Evolutionary conservation across 2,329 filamentous ascomycete genomes (phyloP), one percentile per base, ranked within the genome.

Genomic region (Lizonia empirigonia): DNA sequence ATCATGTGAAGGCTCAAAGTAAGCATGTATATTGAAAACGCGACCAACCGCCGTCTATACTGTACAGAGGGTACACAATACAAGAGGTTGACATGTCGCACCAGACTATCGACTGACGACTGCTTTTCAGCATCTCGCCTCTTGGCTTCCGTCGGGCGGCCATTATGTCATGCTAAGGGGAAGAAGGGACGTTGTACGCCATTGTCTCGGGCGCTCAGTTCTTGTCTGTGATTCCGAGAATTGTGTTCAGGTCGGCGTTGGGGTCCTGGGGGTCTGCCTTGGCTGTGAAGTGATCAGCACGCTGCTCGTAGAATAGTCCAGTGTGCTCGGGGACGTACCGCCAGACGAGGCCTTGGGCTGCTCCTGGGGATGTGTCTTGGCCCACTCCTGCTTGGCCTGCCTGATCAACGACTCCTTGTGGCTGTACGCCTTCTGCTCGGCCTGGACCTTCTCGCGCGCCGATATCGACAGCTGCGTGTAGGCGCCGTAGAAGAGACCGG

Each of bases 401-500:
- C 89, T 80, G 81, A 99, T 97, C 82, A 97, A 82, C 67, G 86
- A 85, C 78, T 91, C 84, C 84, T 97, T 95, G 79, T 90, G 88
- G 73, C 92, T 83, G 76, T 93, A 97, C 76, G 96, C 90, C 73
- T 85, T 85, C 77, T 95, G 80, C 58, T 68, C 85, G 83, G 67
- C 87, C 84, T 64, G 86, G 81, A 83, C 78, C 78, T 86, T 89
- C 71, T 91, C 85, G 69, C 83, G 77, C 50, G 89, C 77, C 64
- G 80, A 87, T 76, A 99, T 88, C 58, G 85, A 84, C 72, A 88
- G 82, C 81, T 99, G 94, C 82, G 96, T 93, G 78, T 87, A 90
- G 81, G 96, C 86, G 76, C 94, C 94, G 82, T 99, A 99, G 80
- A 96, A 87, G 74, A 97, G 80, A 75, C 94, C 94, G 71, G 91